Percentiles rank a stretch among this genome's conserved stretches.
Evolutionary conservation across 306 rosid species (phyloP).

Genomic region (Castanopsis chinensis): DNA sequence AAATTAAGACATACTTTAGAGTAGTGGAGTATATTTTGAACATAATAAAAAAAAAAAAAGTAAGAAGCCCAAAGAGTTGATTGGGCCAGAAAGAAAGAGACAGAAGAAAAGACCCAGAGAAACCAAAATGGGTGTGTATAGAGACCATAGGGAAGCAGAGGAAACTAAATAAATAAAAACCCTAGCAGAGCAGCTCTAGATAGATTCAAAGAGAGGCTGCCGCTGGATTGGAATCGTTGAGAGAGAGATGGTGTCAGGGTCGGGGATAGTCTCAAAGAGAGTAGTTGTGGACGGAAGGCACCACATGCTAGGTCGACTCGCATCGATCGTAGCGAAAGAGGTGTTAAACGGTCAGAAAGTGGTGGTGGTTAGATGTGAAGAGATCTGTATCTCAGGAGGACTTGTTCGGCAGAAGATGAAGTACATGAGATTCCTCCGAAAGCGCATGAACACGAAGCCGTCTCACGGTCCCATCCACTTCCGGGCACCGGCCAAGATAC

Average conservation of each 20-base stretch:
- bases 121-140: no score
- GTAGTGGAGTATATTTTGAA: no score
- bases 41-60: no score
- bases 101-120: no score
- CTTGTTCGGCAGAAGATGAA: constrained; percentile 72
- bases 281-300: constrained; percentile 59
- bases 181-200: constrained; percentile 11
- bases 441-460: constrained; percentile 74
- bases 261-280: constrained; percentile 58
- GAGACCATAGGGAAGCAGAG: no score
- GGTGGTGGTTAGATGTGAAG: constrained; percentile 50
- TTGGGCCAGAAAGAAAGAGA: no score
- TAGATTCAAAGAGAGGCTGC: not conserved
- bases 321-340: constrained; percentile 68
- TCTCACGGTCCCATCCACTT: constrained; percentile 75
- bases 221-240: not conserved
- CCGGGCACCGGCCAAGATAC: constrained; percentile 64
- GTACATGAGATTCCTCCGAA: constrained; percentile 65
- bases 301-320: constrained; percentile 67
- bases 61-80: no score
- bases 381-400: constrained; percentile 61
- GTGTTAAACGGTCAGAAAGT: constrained; percentile 64
- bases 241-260: constrained; percentile 57
- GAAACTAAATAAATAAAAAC: constrained; percentile 1
- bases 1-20: no score